These are phyloP conservation scores for Evernia prunastri DNA, from an alignment of 495 filamentous ascomycete species.

Conservation along the genomic window DNA sequence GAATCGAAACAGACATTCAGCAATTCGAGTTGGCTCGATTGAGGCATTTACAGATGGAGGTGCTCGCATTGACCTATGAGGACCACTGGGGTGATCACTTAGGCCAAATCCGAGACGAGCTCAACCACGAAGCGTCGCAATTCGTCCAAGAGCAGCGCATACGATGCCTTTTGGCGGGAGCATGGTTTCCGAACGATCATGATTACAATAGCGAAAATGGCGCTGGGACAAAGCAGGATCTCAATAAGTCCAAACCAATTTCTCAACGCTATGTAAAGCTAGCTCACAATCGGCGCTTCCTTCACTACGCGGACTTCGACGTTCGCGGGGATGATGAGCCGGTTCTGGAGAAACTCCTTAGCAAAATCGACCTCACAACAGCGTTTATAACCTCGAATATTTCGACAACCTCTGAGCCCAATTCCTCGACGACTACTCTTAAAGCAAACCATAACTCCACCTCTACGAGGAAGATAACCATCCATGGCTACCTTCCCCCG, in stretches of 20 bases:
- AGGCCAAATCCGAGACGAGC: constrained; percentile 81
- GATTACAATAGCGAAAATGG: constrained; percentile 35
- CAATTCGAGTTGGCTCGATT: constrained; percentile 73
- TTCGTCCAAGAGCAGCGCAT: constrained; percentile 97
- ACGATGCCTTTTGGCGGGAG: constrained; percentile 79
- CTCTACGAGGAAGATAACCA: constrained; percentile 80
- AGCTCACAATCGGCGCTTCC: constrained; percentile 81
- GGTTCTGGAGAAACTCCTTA: constrained; percentile 62
- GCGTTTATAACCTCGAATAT: constrained; percentile 93
- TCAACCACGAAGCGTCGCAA: constrained; percentile 84
- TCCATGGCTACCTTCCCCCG: constrained; percentile 60
- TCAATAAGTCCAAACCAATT: constrained; percentile 34
- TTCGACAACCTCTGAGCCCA: constrained; percentile 49
- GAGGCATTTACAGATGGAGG: constrained; percentile 89
- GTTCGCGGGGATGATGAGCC: constrained; percentile 57
- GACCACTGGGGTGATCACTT: constrained; percentile 91
- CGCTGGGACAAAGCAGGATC: constrained; percentile 33
- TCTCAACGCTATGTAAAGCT: constrained; percentile 79
- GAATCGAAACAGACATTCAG: constrained; percentile 81
- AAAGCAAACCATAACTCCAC: constrained; percentile 39
- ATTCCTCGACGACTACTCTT: constrained; percentile 48
- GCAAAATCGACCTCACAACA: constrained; percentile 83
- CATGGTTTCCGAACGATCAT: constrained; percentile 72
- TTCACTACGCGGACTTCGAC: constrained; percentile 89
- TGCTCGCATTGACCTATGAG: constrained; percentile 85